Base-by-base conservation (phyloP, 2,329 filamentous ascomycete genomes). In the Aureobasidium namibiae region DNA sequence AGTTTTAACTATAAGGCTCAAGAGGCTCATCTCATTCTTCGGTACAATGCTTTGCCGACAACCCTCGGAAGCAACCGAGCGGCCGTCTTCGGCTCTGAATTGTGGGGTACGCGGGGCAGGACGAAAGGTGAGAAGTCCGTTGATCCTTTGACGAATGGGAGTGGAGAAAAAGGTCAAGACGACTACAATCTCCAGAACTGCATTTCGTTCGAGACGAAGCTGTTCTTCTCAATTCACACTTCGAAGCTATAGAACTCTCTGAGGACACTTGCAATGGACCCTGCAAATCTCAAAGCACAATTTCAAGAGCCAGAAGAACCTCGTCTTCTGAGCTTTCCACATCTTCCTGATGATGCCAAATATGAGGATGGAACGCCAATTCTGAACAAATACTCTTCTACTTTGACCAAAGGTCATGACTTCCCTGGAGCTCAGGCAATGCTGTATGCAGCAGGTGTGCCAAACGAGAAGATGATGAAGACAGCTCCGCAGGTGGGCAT, bases 381-480 rank as follows among this genome's bases (percentile, higher is more conserved):
- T 21, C 77, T 97, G 64, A 97, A 97, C 75, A 85, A 88, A 62
- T 95, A 89, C 82, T 96, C 91, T 4, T 84, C 89, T 18, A 86
- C 83, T 45, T 76, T 96, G 61, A 97, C 92, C 11, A 84, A 82
- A 60, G 88, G 82, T 59, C 90, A 96, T 85, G 90, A 96, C 73
- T 95, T 89, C 67, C 92, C 92, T 0, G 92, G 90, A 29, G 91
- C 92, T 48, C 90, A 95, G 82, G 90, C 92, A 42, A 96, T 96
- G 92, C 82, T 97, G 23, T 97, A 95, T 74, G 92, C 89, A 14
- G 91, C 92, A 9, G 92, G 92, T 24, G 88, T 97, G 34, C 89
- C 91, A 1, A 83, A 90, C 69, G 81, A 84, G 67, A 80, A 94
- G 59, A 84, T 86, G 68, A 95, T 97, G 89, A 92, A 92, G 75